These are phyloP conservation scores for Athelia sp. DNA, from an alignment of 1,284 basidiomycete genomes.

Conservation along the genomic window DNA sequence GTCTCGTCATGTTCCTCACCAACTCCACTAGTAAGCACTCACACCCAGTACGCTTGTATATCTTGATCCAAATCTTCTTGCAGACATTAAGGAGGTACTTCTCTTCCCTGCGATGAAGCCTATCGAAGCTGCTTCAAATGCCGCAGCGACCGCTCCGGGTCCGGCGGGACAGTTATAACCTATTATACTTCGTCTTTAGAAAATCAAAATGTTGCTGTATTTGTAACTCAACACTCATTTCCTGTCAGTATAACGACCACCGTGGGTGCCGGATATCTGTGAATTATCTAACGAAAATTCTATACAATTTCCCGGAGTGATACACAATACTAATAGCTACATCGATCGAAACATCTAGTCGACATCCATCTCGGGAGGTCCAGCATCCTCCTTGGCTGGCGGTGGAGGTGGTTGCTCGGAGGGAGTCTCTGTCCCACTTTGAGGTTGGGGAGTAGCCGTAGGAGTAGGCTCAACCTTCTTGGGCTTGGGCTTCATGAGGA, in stretches of 20 bases:
- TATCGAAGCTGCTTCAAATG: constrained; percentile 36
- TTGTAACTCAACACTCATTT: no score
- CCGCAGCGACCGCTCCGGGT: constrained; percentile 12
- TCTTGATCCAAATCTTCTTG: constrained; percentile 14
- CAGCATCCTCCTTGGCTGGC: constrained; percentile 35
- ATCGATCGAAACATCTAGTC: constrained; percentile 42
- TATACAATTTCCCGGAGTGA: no score
- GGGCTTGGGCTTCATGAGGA: constrained; percentile 86
- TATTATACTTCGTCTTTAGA: not conserved
- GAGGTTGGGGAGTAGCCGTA: constrained; percentile 42
- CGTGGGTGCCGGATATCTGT: no score
- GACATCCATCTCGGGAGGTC: constrained; percentile 76
- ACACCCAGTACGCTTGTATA: not conserved
- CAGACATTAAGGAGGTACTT: constrained; percentile 88
- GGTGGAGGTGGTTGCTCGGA: constrained; percentile 37
- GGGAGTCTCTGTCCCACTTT: constrained; percentile 56
- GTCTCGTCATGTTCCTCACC: constrained; percentile 94
- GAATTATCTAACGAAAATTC: no score
- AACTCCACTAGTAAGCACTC: constrained; percentile 75
- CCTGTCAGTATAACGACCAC: no score
- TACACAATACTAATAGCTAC: not conserved
- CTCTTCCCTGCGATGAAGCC: constrained; percentile 93
- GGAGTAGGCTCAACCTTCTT: constrained; percentile 57
- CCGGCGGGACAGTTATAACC: constrained; percentile 20
- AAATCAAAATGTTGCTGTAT: no score